phyloP scores from a whole-genome alignment of 1,139 yeast species.

The Candida sp. region DNA sequence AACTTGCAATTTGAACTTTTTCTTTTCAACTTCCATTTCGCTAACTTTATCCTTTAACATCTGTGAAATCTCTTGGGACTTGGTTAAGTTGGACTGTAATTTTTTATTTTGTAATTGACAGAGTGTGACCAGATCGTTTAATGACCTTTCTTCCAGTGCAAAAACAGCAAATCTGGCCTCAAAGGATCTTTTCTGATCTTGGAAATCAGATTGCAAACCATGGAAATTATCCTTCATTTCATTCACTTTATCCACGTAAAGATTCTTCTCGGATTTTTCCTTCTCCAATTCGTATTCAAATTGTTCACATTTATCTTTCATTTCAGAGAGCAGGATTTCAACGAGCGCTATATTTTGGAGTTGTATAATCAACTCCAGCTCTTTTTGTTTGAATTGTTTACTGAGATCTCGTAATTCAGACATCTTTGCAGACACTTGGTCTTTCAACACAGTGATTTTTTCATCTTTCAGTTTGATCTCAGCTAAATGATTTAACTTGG shows the following conservation, averaged over 20 bases:
- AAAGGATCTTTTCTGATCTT: neutral
- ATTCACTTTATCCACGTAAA: neutral
- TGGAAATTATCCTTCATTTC: neutral
- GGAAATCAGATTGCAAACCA: neutral
- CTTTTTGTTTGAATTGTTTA: neutral
- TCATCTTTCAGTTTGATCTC: neutral
- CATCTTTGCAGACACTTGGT: neutral
- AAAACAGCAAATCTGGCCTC: neutral
- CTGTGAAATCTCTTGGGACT: neutral
- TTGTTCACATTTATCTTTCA: neutral
- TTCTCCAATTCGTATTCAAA: neutral
- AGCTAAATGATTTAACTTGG: neutral
- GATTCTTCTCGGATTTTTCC: neutral
- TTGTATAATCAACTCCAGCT: neutral
- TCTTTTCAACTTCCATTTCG: neutral
- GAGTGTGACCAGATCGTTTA: neutral
- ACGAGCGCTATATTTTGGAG: neutral
- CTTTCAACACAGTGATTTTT: neutral
- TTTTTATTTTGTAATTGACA: neutral
- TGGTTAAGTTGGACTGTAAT: neutral
- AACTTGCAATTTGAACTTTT: neutral
- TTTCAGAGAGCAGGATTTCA: neutral
- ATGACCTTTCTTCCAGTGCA: neutral
- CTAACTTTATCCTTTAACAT: neutral
- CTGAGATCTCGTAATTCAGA: neutral